A percentile compares a stretch with the other conserved stretches of the same genome.
phyloP scores from a whole-genome alignment of 2,329 filamentous ascomycete genomes.

The Juglanconis juglandina region DNA sequence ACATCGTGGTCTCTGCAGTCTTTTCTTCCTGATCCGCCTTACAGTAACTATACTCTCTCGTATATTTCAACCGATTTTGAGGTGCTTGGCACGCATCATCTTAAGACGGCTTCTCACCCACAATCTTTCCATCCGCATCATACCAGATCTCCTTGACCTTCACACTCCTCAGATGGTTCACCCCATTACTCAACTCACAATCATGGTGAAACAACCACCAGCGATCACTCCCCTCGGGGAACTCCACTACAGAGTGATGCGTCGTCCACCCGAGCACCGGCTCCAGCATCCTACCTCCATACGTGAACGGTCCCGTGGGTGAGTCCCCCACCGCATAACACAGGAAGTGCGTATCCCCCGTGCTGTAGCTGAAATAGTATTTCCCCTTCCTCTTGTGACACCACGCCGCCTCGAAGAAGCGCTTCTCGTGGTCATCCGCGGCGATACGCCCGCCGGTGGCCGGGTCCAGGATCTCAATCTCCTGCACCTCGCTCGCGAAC shows the following conservation, averaged over 20 bases:
- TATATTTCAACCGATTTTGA: too few species aligned
- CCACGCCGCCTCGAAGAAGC: constrained; percentile 82
- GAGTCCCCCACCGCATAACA: constrained; percentile 64
- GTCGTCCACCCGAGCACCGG: constrained; percentile 79
- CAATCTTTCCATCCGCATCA: constrained; percentile 61
- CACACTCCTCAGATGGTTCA: constrained; percentile 69
- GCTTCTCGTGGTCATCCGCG: constrained; percentile 67
- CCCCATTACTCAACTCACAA: constrained; percentile 62
- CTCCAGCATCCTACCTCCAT: constrained; percentile 67
- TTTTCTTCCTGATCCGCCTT: too few species aligned
- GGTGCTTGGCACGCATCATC: neutral
- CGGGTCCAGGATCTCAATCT: constrained; percentile 62
- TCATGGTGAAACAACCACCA: constrained; percentile 80
- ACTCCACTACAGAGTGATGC: constrained; percentile 76
- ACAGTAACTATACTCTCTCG: too few species aligned
- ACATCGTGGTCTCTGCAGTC: too few species aligned
- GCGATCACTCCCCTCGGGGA: constrained; percentile 46
- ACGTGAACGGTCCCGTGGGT: constrained; percentile 70
- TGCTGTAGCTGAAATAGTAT: constrained; percentile 78
- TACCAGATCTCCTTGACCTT: constrained; percentile 75
- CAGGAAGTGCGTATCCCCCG: constrained; percentile 72
- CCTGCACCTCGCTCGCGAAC: constrained; percentile 53
- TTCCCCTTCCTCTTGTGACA: constrained; percentile 67
- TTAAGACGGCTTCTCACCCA: constrained; percentile 34
- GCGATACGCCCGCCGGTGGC: constrained; percentile 56